These are phyloP conservation scores for Aureobasidium sp. DNA, from an alignment of 2,329 filamentous ascomycete species.

Conservation along the genomic window DNA sequence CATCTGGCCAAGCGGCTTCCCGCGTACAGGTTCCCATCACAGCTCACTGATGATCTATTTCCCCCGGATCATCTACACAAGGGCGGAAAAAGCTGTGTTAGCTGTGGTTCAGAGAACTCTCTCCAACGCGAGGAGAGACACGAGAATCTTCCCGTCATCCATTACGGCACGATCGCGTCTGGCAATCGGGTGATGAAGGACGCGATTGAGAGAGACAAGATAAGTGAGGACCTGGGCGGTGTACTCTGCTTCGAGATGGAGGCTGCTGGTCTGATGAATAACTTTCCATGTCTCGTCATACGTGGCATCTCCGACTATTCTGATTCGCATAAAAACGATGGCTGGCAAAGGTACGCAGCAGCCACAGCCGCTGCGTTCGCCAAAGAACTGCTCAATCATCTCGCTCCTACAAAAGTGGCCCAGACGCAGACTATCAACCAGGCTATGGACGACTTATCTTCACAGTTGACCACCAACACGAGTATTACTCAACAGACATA, in stretches of 20 bases:
- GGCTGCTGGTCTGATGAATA: conserved; percentile 22
- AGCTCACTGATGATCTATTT: background rate
- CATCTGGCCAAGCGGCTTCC: background rate
- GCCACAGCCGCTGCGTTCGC: conserved; percentile 20
- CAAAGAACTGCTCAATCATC: conserved; percentile 18
- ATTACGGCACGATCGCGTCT: conserved; percentile 14
- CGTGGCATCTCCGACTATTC: conserved; percentile 24
- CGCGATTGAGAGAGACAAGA: conserved; percentile 10
- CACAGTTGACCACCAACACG: background rate
- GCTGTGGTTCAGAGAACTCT: background rate
- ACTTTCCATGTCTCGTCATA: conserved; percentile 22
- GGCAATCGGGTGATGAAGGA: conserved; percentile 16
- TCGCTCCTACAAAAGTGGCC: background rate
- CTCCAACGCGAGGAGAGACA: background rate
- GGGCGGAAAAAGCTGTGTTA: background rate
- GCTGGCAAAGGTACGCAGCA: conserved; percentile 22
- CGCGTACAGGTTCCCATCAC: background rate
- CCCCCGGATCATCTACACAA: background rate
- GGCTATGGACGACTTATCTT: background rate
- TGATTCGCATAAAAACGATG: conserved; percentile 23
- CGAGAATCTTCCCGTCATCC: background rate
- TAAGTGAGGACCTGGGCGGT: conserved; percentile 16
- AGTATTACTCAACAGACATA: background rate
- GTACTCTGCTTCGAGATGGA: conserved; percentile 24
- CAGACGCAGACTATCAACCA: background rate